phyloP scores from a whole-genome alignment of 2,329 filamentous ascomycete species.

The Alternaria brassicae region DNA sequence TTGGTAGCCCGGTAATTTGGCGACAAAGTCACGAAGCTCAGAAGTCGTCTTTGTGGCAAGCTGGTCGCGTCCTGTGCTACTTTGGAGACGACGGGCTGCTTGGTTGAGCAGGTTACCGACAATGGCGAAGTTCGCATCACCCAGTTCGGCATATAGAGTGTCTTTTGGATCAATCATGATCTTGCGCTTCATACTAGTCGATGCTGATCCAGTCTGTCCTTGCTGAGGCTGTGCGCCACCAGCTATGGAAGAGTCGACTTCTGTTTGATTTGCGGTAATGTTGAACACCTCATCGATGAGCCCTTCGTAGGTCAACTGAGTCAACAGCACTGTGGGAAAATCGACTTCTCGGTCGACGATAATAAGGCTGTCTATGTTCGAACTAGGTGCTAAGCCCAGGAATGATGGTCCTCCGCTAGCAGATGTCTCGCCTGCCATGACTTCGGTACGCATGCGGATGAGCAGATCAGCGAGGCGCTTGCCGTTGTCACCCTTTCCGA shows the following conservation, averaged over 20 bases:
- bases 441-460: conserved; percentile 88
- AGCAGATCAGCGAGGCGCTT: conserved; percentile 87
- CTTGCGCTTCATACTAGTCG: conserved; percentile 76
- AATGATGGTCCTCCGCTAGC: conserved; percentile 61
- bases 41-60: conserved; percentile 81
- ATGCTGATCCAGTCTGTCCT: conserved; percentile 57
- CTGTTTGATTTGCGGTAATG: conserved; percentile 90
- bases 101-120: conserved; percentile 90
- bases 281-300: conserved; percentile 92
- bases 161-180: conserved; percentile 89
- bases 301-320: conserved; percentile 95
- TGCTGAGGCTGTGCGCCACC: conserved; percentile 71
- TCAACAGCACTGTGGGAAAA: conserved; percentile 88
- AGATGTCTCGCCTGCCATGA: conserved; percentile 77
- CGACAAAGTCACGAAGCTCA: conserved; percentile 94
- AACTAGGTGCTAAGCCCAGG: conserved; percentile 81
- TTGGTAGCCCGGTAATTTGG: conserved; percentile 88
- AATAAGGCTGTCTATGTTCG: conserved; percentile 86
- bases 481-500: conserved; percentile 94
- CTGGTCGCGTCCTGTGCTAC: conserved; percentile 87
- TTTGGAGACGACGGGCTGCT: conserved; percentile 83
- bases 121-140: conserved; percentile 94
- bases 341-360: conserved; percentile 96
- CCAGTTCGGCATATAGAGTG: conserved; percentile 83
- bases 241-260: conserved; percentile 89